Base-by-base conservation (phyloP, 2,329 filamentous ascomycete genomes). In the Sporothrix dimorphospora region DNA sequence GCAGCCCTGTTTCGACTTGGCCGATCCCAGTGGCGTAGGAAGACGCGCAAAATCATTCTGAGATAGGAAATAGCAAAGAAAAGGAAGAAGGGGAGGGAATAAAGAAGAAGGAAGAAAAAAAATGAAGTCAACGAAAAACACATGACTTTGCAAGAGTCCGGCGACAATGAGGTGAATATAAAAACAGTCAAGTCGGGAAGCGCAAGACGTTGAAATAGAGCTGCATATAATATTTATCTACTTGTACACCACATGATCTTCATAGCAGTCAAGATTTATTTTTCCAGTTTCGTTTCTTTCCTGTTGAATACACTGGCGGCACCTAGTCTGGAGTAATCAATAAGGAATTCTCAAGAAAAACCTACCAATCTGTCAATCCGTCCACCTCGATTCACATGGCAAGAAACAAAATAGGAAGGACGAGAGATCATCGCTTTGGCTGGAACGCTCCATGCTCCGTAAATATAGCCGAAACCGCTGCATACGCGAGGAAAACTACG, bases 31-130 rank as follows among this genome's bases (percentile, higher is more conserved):
- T 40, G 57, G 34, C 34, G n/a, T 19, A 61, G 19, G 34, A 40
- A 61, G 19, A 30, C 34, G 57, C 57, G 57, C 57, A 61, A 21
- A 61, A 40, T 40, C 19, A 61, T 42, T 42, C 57, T 61, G 30
- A 40, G 57, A 42, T 21, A 21, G 57, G 57, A 61, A 61, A n/a
- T 40, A 61, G 24, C n/a, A 19, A 40, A 40, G 57, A 40, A 7
- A 11, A 61, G 57, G 9, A 24, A 3, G 6, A 61, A 19, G 34
- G 16, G 19, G n/a, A 24, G 4, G 34, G 30, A 61, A 40, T 14
- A 12, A 55, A 16, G 14, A 27, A 7, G 3, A 51, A 55, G 30
- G 53, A 12, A 30, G 19, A 24, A 30, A 24, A 30, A 6, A 4
- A 30, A 30, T 1, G 30, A 53, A 9, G 24, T 30, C 1, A 30